Base-by-base conservation (phyloP, 371 early-diverging fungal species). In the Mortierella sp. region DNA sequence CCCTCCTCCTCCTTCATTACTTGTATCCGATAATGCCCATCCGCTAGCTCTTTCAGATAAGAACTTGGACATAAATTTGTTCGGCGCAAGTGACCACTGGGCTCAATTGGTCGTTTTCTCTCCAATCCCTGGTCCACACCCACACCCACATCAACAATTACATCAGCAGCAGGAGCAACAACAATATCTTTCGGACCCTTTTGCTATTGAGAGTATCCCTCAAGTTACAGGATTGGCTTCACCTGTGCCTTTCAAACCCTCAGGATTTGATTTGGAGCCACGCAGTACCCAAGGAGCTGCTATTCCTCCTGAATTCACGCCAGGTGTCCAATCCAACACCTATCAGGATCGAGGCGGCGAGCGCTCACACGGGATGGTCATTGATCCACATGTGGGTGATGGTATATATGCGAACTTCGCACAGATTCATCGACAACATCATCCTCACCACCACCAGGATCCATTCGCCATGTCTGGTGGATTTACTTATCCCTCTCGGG, bases 271-370 rank as follows among this genome's bases (percentile, higher is more conserved):
- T 22, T 12, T 10, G 54, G 54, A 54, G 24, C 3, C 28, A 2
- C 10, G 4, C 8, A 9, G 4, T 11, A 43, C 47, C 45, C 68
- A 77, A 8, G 64, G 64, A 5, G 73, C 70, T 3, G 74, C 67
- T 3, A 52, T 70, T 28, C 70, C 67, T 16, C 64, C 74, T 4
- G 67, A 78, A 28, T 66, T 64, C 40, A 70, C 61, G 9, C 78
- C 78, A 0, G 78, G 78, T 9, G 24, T 73, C 18, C 78, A 78
- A 47, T 62, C 78, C 32, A 78, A 73, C 28, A 37, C 57, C 40
- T 62, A 58, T 11, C 57, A 58, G 16, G 63, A 70, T 35, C 62
- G 72, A 1, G 75, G 69, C 3, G 65, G 75, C 6, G 69, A 72
- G 63, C 72, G 72, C 5, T 11, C 64, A 12, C 63, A 62, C 14